These are phyloP conservation scores for Pittosporum tobira DNA, from an alignment of 129 eudicot genomes.

Conservation along the genomic window DNA sequence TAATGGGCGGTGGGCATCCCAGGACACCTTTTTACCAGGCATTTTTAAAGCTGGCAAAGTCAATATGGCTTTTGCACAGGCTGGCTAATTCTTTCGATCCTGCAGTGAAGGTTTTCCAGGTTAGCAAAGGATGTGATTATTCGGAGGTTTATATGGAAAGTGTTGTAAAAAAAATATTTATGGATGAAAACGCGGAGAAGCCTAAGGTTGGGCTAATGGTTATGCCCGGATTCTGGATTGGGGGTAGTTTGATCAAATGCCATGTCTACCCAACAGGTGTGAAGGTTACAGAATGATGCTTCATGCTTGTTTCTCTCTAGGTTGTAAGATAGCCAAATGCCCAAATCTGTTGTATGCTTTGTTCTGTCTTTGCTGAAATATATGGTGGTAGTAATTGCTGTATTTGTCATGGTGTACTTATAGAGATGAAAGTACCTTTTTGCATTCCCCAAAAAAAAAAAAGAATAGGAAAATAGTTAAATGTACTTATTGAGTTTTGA, in stretches of 20 bases:
- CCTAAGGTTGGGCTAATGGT: conserved; percentile 86
- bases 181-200: conserved; percentile 47
- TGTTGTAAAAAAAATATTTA: conserved; percentile 47
- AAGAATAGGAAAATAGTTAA: no score
- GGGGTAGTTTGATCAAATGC: conserved; percentile 73
- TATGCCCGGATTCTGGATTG: conserved; percentile 95
- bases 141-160: conserved; percentile 91
- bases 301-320: not conserved
- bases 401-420: not conserved
- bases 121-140: conserved; percentile 57
- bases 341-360: not conserved
- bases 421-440: no score
- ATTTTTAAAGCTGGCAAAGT: conserved; percentile 68
- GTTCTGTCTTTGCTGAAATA: not conserved
- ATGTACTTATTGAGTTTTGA: no score
- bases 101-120: conserved; percentile 66
- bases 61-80: conserved; percentile 79
- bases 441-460: no score
- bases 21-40: conserved; percentile 87
- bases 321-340: no score
- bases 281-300: conserved; percentile 64
- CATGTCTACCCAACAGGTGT: conserved; percentile 80
- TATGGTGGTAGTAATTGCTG: not conserved
- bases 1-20: conserved; percentile 86
- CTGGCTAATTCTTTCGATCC: conserved; percentile 75